Evolutionary conservation across 441 rosid genomes (phyloP).

Genomic region (Bruguiera hainesii): DNA sequence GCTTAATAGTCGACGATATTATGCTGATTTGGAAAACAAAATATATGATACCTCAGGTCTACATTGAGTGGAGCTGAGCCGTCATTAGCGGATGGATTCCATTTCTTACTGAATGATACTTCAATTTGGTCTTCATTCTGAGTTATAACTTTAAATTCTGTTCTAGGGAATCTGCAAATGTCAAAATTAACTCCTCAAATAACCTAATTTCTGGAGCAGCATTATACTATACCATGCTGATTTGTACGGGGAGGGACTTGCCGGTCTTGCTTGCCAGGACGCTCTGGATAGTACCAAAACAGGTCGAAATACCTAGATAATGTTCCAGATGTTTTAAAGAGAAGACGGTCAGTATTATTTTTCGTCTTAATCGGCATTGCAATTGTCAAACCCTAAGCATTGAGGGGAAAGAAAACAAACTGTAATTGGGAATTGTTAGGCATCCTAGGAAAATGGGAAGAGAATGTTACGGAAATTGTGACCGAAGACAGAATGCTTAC

Average conservation of each 20-base stretch:
- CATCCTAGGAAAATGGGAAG: too few relatives aligned
- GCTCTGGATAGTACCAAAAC: background rate
- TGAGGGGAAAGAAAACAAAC: too few relatives aligned
- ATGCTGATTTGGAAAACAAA: too few relatives aligned
- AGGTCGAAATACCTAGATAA: background rate
- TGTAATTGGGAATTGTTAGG: too few relatives aligned
- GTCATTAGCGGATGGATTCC: constrained; percentile 31
- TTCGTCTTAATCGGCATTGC: too few relatives aligned
- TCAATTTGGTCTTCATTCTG: constrained; percentile 51
- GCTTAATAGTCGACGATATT: too few relatives aligned
- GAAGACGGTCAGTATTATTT: background rate
- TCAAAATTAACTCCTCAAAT: background rate
- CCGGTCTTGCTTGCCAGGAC: background rate
- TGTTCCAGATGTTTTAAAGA: background rate
- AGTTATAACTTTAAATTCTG: constrained; percentile 36
- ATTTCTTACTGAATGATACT: constrained; percentile 57
- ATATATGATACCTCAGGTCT: constrained; percentile 56
- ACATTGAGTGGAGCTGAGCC: constrained; percentile 50
- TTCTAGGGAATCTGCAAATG: background rate
- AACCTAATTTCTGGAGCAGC: too few relatives aligned
- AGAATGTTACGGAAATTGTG: background rate
- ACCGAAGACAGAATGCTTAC: background rate
- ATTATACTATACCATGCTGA: background rate
- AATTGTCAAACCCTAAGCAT: too few relatives aligned
- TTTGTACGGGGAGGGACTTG: background rate